Base-by-base conservation (phyloP, 768 basidiomycete species). In the Hebeloma cylindrosporum region DNA sequence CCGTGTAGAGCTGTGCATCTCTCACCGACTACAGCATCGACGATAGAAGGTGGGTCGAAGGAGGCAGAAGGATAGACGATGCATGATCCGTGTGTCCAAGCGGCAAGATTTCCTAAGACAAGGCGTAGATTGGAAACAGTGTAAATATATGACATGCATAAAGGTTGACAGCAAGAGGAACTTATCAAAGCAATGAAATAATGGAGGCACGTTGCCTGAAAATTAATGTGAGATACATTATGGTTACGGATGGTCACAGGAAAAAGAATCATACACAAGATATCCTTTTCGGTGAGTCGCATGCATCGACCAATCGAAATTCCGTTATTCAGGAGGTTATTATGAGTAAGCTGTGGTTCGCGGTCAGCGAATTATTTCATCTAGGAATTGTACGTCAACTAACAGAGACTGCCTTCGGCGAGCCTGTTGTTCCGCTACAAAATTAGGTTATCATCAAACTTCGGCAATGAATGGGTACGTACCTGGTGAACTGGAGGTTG, bases 181-280 rank as follows among this genome's bases (percentile, higher is more conserved):
- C 87, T 84, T 67, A 88, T 89, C 89, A 77, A 91, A 91, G 59
- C 89, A 92, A 60, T 93, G 89, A 60, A 91, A 93, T 1, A 91
- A 64, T 0, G 89, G 89, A 2, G 89, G 89, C 1, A 82, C 82
- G 50, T 92, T 91, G 72, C 86, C 87, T 90, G 35, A 14, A 32
- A 11, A 13, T n/a, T n/a, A n/a, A 31, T 5, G 14, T 2, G n/a
- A 29, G 43, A 4, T n/a, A 16, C 13, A 11, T 20, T 7, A 26
- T 35, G 13, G 17, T 21, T 16, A 33, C 5, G 3, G 31, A 33
- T 16, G 18, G 25, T 13, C 13, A 25, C 5, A 13, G 29, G 2
- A 35, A 21, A 20, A 28, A 9, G 27, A 17, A 11, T 5, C 61
- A 3, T 51, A 88, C 89, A 90, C 3, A 91, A 64, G 17, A 87